Conservation (phyloP, 1,139 yeast species). For the Pichia inconspicua region DNA sequence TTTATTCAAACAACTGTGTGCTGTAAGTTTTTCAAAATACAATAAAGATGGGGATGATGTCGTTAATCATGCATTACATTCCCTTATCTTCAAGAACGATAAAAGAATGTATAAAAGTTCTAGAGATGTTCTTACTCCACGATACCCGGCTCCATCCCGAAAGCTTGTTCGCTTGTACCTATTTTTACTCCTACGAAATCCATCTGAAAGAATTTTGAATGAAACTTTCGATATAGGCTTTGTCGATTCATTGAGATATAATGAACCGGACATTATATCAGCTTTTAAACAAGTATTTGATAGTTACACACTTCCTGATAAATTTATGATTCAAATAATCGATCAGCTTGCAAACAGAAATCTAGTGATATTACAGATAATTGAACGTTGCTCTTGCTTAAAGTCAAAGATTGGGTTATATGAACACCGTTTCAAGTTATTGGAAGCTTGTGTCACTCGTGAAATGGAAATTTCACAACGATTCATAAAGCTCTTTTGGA, state of each 20-base stretch:
- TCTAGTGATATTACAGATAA: neutral
- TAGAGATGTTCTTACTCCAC: conserved; percentile 1
- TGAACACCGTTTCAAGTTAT: neutral
- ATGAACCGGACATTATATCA: neutral
- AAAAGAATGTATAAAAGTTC: neutral
- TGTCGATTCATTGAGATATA: neutral
- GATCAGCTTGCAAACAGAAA: conserved; percentile 2
- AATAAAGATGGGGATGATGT: neutral
- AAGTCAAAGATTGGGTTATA: neutral
- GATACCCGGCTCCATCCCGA: conserved; percentile 9
- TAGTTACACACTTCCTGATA: neutral
- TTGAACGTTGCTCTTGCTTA: neutral
- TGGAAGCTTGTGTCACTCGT: conserved; percentile 2
- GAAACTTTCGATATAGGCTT: neutral
- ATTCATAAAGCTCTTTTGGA: neutral
- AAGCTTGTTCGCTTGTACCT: conserved; percentile 3
- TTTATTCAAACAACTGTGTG: neutral
- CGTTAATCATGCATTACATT: neutral
- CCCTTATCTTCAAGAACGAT: neutral
- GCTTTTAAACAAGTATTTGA: conserved; percentile 3
- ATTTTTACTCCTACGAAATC: neutral
- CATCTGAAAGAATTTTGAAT: neutral
- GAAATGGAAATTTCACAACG: neutral
- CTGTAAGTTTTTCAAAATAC: neutral
- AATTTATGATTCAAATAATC: conserved; percentile 2